These are phyloP conservation scores for Boletellus emodensis DNA, from an alignment of 768 basidiomycete species.

Conservation along the genomic window DNA sequence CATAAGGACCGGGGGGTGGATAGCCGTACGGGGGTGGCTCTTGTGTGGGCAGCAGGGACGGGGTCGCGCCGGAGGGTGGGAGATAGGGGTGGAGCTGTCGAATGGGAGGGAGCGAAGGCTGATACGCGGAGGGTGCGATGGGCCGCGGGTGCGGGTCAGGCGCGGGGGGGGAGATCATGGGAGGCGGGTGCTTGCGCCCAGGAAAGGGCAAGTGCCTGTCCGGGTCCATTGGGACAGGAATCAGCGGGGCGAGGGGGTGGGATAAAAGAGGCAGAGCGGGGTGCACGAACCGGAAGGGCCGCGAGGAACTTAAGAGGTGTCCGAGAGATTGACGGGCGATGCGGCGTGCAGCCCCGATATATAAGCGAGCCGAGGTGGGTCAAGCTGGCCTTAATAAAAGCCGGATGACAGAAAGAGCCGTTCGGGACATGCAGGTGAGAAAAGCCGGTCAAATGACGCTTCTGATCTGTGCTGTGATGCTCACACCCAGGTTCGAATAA, in stretches of 20 bases:
- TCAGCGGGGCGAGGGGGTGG: slow-evolving; percentile 16
- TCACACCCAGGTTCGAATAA: slow-evolving; percentile 24
- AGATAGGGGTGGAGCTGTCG: slow-evolving; percentile 65
- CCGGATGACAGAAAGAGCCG: slow-evolving; percentile 28
- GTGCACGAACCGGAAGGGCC: slow-evolving; percentile 21
- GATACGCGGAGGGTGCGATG: slow-evolving; percentile 24
- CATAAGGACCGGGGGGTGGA: slow-evolving; percentile 19
- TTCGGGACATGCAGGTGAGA: slow-evolving; percentile 23
- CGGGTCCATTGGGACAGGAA: slow-evolving; percentile 31
- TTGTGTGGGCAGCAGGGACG: slow-evolving; percentile 25
- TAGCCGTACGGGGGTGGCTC: slow-evolving; percentile 27
- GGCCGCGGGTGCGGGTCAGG: slow-evolving; percentile 27
- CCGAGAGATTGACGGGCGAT: slow-evolving; percentile 19
- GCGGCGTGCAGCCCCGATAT: slow-evolving; percentile 28
- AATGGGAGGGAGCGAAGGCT: slow-evolving; percentile 55
- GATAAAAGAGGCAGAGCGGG: slow-evolving; percentile 22
- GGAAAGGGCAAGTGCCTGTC: slow-evolving; percentile 34
- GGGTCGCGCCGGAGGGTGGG: slow-evolving; percentile 43
- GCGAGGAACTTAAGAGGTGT: slow-evolving; percentile 21
- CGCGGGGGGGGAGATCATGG: slow-evolving; percentile 25
- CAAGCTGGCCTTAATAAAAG: slow-evolving; percentile 24
- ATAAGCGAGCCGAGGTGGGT: slow-evolving; percentile 29
- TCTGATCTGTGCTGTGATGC: slow-evolving; percentile 25
- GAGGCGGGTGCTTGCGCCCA: slow-evolving; percentile 29
- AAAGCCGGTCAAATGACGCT: slow-evolving; percentile 25